Conservation (phyloP, 805 yeast genomes). For the Clavispora phyllophila region DNA sequence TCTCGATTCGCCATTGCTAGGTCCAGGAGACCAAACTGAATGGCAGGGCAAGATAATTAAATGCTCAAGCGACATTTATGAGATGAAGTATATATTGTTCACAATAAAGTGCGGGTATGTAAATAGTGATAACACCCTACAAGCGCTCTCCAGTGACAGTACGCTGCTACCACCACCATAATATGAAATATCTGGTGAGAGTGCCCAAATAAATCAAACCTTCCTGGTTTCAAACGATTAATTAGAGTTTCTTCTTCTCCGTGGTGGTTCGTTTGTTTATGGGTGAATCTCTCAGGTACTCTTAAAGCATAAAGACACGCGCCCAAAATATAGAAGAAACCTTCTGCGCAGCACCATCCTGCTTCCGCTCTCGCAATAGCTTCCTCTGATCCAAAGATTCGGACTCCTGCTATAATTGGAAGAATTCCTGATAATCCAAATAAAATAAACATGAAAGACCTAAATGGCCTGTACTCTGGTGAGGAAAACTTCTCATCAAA, state of each 20-base stretch:
- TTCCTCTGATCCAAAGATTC: constrained; percentile 43
- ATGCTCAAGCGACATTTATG: constrained; percentile 3
- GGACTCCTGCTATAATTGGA: constrained; percentile 57
- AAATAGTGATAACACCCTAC: constrained; percentile 38
- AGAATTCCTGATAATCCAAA: constrained; percentile 77
- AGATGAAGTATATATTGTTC: neutral
- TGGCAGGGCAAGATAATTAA: constrained; percentile 48
- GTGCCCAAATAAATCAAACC: constrained; percentile 66
- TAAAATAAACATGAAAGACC: constrained; percentile 73
- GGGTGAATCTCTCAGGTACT: constrained; percentile 62
- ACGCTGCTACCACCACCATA: constrained; percentile 71
- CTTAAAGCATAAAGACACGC: constrained; percentile 75
- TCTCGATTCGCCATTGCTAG: constrained; percentile 40
- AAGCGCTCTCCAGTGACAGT: constrained; percentile 65
- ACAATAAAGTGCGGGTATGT: constrained; percentile 23
- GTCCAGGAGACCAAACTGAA: constrained; percentile 47
- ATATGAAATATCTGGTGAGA: constrained; percentile 84
- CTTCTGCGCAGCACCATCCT: constrained; percentile 64
- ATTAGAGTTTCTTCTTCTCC: constrained; percentile 4
- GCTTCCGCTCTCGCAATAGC: constrained; percentile 51
- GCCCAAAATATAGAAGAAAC: constrained; percentile 68
- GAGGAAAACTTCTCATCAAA: constrained; percentile 63
- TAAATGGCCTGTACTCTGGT: constrained; percentile 64
- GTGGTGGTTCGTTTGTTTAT: constrained; percentile 18
- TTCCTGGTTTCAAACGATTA: constrained; percentile 16